These are phyloP conservation scores for Purshia tridentata DNA, from an alignment of 306 rosid species.

Conservation along the genomic window DNA sequence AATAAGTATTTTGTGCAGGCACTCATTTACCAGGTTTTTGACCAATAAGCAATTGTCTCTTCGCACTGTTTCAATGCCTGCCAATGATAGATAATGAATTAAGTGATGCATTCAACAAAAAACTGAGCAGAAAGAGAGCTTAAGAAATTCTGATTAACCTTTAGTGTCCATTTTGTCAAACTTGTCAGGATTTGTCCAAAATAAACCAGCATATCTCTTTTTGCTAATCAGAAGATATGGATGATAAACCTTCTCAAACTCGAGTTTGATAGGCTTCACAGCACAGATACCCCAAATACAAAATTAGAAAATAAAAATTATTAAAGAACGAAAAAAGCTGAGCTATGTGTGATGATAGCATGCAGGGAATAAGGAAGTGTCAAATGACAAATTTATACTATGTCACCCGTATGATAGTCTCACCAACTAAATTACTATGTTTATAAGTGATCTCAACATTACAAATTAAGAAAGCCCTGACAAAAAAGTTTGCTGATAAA, in stretches of 20 bases:
- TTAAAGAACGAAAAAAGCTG: constrained; percentile 15
- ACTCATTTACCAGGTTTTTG: constrained; percentile 88
- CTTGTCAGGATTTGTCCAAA: constrained; percentile 73
- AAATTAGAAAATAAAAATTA: constrained; percentile 7
- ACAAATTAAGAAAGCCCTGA: neutral
- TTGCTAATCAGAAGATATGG: constrained; percentile 96
- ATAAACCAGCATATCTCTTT: constrained; percentile 98
- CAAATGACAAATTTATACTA: neutral
- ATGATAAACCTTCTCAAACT: constrained; percentile 94
- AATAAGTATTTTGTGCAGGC: constrained; percentile 83
- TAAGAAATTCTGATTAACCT: constrained; percentile 50
- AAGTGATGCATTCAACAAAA: constrained; percentile 5
- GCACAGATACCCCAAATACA: constrained; percentile 13
- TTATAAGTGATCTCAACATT: neutral
- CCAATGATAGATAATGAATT: constrained; percentile 22
- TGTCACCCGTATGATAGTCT: neutral
- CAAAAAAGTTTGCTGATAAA: neutral
- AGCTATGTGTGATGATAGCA: neutral
- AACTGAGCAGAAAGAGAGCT: neutral
- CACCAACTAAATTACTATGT: neutral
- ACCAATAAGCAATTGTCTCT: constrained; percentile 97
- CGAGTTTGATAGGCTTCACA: constrained; percentile 91
- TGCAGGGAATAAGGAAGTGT: neutral
- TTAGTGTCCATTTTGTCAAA: constrained; percentile 97
- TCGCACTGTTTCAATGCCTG: constrained; percentile 96